Percentiles rank a stretch among this genome's conserved stretches.
Conservation (phyloP, 768 basidiomycete species). For the Ramaria sp. region DNA sequence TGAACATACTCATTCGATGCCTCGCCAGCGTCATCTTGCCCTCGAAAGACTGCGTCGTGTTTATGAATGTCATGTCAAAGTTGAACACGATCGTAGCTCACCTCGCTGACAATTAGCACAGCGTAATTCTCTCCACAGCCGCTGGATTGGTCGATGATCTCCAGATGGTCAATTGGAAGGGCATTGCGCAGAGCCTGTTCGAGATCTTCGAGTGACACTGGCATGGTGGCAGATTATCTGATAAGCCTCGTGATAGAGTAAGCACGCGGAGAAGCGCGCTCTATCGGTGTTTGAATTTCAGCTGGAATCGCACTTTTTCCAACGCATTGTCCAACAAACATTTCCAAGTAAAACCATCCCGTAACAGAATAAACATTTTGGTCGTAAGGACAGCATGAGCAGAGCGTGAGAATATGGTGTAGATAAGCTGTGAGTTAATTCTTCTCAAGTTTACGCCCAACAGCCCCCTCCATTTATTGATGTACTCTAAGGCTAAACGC, state of each 20-base stretch:
- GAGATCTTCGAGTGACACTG: constrained; percentile 42
- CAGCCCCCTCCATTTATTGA: too few relatives aligned
- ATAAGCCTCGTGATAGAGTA: background rate
- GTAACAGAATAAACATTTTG: too few relatives aligned
- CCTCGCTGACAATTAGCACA: constrained; percentile 68
- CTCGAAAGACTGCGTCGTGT: constrained; percentile 46
- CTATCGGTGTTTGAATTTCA: too few relatives aligned
- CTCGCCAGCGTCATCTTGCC: constrained; percentile 71
- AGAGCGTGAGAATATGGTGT: too few relatives aligned
- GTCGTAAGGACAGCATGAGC: too few relatives aligned
- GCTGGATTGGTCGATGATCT: constrained; percentile 67
- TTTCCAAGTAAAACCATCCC: too few relatives aligned
- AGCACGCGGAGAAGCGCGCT: too few relatives aligned
- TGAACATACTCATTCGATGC: constrained; percentile 52
- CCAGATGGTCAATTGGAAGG: constrained; percentile 53
- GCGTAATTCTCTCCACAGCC: constrained; percentile 76
- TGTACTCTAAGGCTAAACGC: too few relatives aligned
- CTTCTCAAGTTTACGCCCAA: too few relatives aligned
- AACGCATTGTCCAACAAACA: too few relatives aligned
- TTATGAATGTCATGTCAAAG: background rate
- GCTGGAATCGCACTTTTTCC: too few relatives aligned
- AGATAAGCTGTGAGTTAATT: too few relatives aligned
- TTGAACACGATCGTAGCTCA: constrained; percentile 20
- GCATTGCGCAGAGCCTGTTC: constrained; percentile 53
- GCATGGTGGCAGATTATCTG: constrained; percentile 32